Evolutionary conservation across 2,329 filamentous ascomycete genomes (phyloP), one percentile per base, ranked within the genome.

Genomic region (Cladosporium cucumerinum): DNA sequence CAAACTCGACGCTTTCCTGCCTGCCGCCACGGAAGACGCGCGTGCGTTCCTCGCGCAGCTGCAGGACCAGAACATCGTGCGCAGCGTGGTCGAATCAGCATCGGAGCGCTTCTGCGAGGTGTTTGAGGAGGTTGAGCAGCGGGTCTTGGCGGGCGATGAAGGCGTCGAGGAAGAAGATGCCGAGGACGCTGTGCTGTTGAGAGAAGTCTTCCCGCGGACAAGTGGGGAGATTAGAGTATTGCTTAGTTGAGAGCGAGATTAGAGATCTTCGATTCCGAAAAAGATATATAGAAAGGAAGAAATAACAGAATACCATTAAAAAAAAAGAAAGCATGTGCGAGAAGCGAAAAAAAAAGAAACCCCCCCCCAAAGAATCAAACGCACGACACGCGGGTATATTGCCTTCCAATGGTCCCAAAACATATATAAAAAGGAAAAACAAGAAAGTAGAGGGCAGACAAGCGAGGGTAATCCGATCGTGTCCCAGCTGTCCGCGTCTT

Each of bases 21-120:
- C 95, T 0, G 96, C 92, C 1, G 95, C 94, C 2, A 83, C 97
- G 32, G 94, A 97, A 82, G 95, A 99, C 75, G 93, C 93, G 2
- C 87, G 91, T 71, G 90, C 95, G 59, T 91, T 92, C 66, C 78
- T 98, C 28, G 89, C 89, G 68, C 82, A 86, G 49, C 79, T 99
- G 1, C 87, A 90, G 67, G 90, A 91, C 72, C 86, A 90, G 1
- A 83, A 82, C 12, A 79, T 96, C 65, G 89, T 90, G 16, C 86
- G 91, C 57, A 83, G 88, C 55, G 86, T 97, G 57, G 95, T 92
- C 0, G 91, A 96, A 71, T 86, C 90, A 68, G 94, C 93, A 0
- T 91, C 93, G 0, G 88, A 92, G 70, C 84, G 81, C 61, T 99
- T 99, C 78, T 96, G 93, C 70, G 83, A 85, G 34, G 91, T 95